Percentiles rank a stretch among this genome's conserved stretches.
phyloP scores from a whole-genome alignment of 2,329 filamentous ascomycete species.

The Curvularia eragrostidis region DNA sequence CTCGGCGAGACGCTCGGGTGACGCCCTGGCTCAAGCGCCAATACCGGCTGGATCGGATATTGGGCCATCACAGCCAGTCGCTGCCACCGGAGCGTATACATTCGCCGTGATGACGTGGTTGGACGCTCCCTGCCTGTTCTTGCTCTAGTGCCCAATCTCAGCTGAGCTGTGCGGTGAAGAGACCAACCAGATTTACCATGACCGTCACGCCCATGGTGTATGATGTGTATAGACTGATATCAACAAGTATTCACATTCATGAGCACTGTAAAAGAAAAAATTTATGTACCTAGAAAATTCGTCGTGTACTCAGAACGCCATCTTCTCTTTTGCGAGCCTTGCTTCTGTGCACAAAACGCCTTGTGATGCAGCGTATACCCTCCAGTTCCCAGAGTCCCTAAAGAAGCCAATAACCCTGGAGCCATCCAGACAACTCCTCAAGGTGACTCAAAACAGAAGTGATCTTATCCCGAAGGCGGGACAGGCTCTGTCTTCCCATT shows the following conservation, averaged over 20 bases:
- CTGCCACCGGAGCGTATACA: neutral
- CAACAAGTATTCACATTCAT: neutral
- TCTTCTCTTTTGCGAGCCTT: neutral
- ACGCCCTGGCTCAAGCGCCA: neutral
- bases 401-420: neutral
- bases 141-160: neutral
- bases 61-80: neutral
- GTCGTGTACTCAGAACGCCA: neutral
- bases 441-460: neutral
- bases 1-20: conserved; percentile 2
- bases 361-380: conserved; percentile 10
- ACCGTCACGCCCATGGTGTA: neutral
- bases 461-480: conserved; percentile 8
- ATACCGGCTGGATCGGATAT: conserved; percentile 1
- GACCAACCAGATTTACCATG: neutral
- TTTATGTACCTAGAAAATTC: neutral
- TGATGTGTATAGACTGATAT: neutral
- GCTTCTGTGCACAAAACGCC: conserved; percentile 12
- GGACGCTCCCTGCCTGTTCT: neutral
- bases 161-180: neutral
- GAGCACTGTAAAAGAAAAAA: neutral
- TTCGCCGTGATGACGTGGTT: neutral
- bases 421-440: neutral
- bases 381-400: neutral
- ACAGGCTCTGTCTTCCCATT: conserved; percentile 18